Base-by-base conservation (phyloP, 495 filamentous ascomycete genomes). In the Aspergillus hancockii region DNA sequence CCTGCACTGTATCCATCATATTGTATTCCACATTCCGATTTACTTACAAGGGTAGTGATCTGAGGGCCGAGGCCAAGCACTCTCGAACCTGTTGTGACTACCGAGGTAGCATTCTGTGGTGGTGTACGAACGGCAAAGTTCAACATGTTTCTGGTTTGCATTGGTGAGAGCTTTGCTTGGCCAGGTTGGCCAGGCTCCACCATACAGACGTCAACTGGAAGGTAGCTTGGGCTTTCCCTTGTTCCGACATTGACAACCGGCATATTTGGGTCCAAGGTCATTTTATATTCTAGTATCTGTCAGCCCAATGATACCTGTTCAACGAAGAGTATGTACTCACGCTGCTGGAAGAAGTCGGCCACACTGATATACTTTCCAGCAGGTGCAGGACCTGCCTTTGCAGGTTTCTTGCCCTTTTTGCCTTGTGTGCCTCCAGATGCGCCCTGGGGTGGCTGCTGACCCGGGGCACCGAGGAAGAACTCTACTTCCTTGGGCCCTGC, bases 231-330 rank as follows among this genome's bases (percentile, higher is more conserved):
- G 22, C 78, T 81, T 0, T 75, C 68, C 1, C 53, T 65, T 18
- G 70, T 85, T 6, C 90, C 90, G 13, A 88, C 78, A 64, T 95
- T 92, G 57, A 97, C 71, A 4, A 93, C 79, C 0, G 90, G 90
- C 8, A 82, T 57, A 0, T 67, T 60, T 0, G 75, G 73, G 19
- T 75, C 54, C 3, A 79, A 43, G 2, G 60, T 65, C 4, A 81
- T 75, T 4, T 76, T 67, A 67, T 84, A 81, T 22, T 75, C 78
- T 81, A 32, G 32, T 55, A 12, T 13, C 23, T 47, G 21, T 47
- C 14, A 38, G 23, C 22, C 32, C 7, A 1, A 49, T 12, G n/a
- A 31, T 30, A 13, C 9, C 19, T 31, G 9, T 61, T 25, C 4
- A 34, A 13, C 12, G 43, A 28, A 22, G 16, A 10, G 50, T 18